These are phyloP conservation scores for Fusarium acutatum DNA, from an alignment of 2,329 filamentous ascomycete genomes.

Conservation along the genomic window DNA sequence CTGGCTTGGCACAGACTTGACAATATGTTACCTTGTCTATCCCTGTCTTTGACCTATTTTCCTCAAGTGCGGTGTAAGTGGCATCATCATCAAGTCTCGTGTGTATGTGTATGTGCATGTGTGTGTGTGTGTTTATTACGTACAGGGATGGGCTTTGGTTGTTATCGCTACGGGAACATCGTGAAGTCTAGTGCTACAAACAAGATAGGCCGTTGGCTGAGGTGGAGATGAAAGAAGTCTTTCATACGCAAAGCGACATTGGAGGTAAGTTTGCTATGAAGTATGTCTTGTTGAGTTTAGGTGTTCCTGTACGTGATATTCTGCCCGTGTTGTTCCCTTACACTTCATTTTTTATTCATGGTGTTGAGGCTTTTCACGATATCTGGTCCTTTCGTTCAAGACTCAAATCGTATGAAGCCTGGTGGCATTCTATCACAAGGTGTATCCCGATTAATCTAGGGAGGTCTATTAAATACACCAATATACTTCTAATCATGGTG, in stretches of 20 bases:
- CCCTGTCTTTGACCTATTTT: slow-evolving; percentile 1
- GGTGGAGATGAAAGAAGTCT: slow-evolving; percentile 3
- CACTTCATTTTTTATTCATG: background rate
- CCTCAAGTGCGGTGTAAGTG: slow-evolving; percentile 34
- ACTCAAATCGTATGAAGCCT: background rate
- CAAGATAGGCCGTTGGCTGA: background rate
- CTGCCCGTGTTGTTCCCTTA: background rate
- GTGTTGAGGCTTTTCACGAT: slow-evolving; percentile 2
- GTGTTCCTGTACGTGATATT: background rate
- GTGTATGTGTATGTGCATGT: slow-evolving; percentile 7
- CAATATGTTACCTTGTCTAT: slow-evolving; percentile 12
- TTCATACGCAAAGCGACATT: slow-evolving; percentile 1
- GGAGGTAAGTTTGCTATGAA: slow-evolving; percentile 1
- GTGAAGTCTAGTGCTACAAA: slow-evolving; percentile 12
- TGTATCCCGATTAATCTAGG: background rate
- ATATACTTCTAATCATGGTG: background rate
- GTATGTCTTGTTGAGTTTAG: background rate
- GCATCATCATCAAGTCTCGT: slow-evolving; percentile 18
- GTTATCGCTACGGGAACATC: background rate
- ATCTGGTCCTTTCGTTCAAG: background rate
- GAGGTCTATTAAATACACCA: background rate
- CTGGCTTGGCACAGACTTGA: slow-evolving; percentile 17
- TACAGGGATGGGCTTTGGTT: background rate
- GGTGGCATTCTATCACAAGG: background rate
- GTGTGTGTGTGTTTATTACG: background rate